Conservation (phyloP, 176 grass and related monocot species). For the Rhynchospora breviuscula region DNA sequence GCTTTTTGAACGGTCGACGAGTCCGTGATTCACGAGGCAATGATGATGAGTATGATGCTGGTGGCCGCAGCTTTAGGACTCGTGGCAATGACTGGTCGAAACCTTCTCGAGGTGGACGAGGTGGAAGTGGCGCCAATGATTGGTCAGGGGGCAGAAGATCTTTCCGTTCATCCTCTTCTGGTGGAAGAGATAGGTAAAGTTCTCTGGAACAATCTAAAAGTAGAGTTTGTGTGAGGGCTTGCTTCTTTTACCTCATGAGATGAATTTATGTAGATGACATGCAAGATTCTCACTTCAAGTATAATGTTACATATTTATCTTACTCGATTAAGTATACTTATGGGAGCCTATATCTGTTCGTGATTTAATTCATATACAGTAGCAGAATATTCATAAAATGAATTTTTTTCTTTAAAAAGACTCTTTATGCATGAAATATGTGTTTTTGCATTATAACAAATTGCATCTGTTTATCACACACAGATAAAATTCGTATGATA, state of each 20-base stretch:
- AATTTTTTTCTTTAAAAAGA: background rate
- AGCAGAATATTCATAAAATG: background rate
- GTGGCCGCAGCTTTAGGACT: constrained; percentile 51
- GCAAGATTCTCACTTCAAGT: background rate
- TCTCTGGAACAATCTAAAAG: background rate
- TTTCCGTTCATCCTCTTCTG: background rate
- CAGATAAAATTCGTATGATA: background rate
- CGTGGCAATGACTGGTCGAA: constrained; percentile 36
- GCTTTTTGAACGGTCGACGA: constrained; percentile 31
- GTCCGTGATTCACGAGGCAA: constrained; percentile 33
- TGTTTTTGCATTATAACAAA: background rate
- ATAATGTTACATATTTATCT: background rate
- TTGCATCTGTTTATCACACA: background rate
- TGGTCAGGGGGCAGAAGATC: constrained; percentile 3
- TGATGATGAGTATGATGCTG: constrained; percentile 39
- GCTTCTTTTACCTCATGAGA: background rate
- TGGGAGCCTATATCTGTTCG: background rate
- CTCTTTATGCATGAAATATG: background rate
- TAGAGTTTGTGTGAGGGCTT: background rate
- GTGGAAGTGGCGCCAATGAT: constrained; percentile 18
- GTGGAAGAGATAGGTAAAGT: constrained; percentile 3
- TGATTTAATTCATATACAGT: background rate
- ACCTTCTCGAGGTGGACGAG: constrained; percentile 12
- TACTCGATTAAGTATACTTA: background rate
- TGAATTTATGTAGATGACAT: background rate